A percentile compares a stretch with the other conserved stretches of the same genome.
Evolutionary conservation across 2,329 filamentous ascomycete genomes (phyloP).

Genomic region (Alternaria gansuensis): DNA sequence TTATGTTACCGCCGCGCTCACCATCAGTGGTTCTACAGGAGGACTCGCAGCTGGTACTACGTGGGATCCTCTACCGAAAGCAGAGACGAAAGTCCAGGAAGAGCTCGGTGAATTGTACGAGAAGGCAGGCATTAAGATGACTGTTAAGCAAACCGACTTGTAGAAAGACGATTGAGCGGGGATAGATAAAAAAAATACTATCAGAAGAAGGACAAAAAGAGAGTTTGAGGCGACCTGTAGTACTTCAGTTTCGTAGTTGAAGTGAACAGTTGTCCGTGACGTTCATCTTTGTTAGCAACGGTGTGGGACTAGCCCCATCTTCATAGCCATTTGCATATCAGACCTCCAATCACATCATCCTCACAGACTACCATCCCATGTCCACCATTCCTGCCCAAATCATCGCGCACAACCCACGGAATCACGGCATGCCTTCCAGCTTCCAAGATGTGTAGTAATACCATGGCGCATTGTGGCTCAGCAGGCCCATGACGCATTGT

Average conservation of each 20-base stretch:
- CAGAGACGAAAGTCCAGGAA: neutral
- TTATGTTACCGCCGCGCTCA: neutral
- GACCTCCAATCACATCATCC: conserved; percentile 10
- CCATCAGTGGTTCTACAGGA: neutral
- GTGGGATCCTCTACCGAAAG: neutral
- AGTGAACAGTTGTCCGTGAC: neutral
- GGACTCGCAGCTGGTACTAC: accelerated
- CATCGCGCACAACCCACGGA: conserved; percentile 7
- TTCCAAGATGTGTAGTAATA: neutral
- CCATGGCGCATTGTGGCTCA: conserved; percentile 23
- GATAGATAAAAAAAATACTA: accelerated
- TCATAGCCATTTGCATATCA: neutral
- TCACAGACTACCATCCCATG: neutral
- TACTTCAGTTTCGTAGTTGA: neutral
- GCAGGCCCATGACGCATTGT: conserved; percentile 21
- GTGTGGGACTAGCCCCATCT: conserved; percentile 4
- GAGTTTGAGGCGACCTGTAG: accelerated
- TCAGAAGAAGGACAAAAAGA: neutral
- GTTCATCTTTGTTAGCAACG: neutral
- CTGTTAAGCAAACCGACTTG: neutral
- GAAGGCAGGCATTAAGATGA: neutral
- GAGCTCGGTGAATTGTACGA: neutral
- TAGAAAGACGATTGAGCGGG: neutral
- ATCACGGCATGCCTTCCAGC: neutral
- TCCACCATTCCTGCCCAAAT: conserved; percentile 7